Evolutionary conservation across 2,329 filamentous ascomycete genomes (phyloP).

Genomic region (Sphaerulina vaccinii): DNA sequence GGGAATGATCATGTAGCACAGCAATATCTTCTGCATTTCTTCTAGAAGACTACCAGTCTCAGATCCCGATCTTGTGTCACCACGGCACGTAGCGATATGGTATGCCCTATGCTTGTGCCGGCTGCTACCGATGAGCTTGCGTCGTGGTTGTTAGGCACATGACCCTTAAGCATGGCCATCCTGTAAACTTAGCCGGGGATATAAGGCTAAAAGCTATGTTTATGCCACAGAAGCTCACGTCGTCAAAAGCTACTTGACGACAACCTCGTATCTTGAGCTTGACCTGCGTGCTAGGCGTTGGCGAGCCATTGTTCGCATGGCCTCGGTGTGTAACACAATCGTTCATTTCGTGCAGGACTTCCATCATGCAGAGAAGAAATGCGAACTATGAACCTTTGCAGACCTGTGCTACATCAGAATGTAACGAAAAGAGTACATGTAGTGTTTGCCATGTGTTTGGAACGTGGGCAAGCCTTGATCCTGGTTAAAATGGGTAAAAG

Average conservation of each 20-base stretch:
- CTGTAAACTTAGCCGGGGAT: conserved; percentile 2
- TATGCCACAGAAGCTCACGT: neutral
- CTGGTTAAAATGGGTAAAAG: neutral
- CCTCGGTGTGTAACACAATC: no score
- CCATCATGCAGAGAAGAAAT: no score
- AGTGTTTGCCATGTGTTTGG: conserved; percentile 12
- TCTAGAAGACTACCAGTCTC: neutral
- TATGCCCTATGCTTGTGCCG: neutral
- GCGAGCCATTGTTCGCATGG: no score
- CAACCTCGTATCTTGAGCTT: neutral
- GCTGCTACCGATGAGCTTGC: neutral
- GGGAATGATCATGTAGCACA: neutral
- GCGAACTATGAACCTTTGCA: no score
- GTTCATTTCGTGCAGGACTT: no score
- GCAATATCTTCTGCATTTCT: neutral
- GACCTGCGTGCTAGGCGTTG: neutral
- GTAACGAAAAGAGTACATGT: neutral
- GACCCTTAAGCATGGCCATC: neutral
- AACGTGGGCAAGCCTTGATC: conserved; percentile 8
- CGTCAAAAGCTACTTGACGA: neutral
- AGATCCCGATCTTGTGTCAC: neutral
- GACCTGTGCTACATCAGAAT: neutral
- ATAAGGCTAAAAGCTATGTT: conserved; percentile 9
- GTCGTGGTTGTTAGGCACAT: no score
- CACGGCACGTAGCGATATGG: neutral